These are phyloP conservation scores for Phaeotremella skinneri DNA, from an alignment of 768 basidiomycete species.

Conservation along the genomic window DNA sequence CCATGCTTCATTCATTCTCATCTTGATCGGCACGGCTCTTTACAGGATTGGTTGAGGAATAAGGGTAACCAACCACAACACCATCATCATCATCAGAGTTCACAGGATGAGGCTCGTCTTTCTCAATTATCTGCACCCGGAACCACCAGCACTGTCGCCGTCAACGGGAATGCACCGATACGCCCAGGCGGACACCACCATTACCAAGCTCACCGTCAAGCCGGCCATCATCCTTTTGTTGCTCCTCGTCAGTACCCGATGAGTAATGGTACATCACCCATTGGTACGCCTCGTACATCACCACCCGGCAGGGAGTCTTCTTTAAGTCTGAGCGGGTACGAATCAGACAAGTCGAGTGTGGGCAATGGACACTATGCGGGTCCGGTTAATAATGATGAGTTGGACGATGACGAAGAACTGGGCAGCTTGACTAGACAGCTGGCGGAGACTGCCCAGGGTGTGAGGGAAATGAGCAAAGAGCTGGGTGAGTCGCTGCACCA, in stretches of 20 bases:
- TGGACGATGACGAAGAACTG: constrained; percentile 64
- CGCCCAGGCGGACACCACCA: not conserved
- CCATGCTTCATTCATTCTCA: constrained; percentile 93
- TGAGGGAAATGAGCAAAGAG: constrained; percentile 98
- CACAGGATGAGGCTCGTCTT: not conserved
- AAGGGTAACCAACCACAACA: constrained; percentile 40
- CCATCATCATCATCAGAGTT: not conserved
- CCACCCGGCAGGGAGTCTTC: constrained; percentile 15
- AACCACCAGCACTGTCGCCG: not conserved
- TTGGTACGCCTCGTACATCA: constrained; percentile 19
- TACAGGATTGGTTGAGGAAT: constrained; percentile 68
- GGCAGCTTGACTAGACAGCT: constrained; percentile 84
- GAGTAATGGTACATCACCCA: constrained; percentile 23
- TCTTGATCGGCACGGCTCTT: constrained; percentile 75
- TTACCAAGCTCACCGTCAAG: not conserved
- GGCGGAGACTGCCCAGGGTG: constrained; percentile 94
- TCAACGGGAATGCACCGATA: not conserved
- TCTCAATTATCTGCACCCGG: not conserved
- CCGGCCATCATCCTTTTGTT: constrained; percentile 1
- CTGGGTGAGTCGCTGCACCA: constrained; percentile 65
- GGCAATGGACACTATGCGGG: constrained; percentile 29
- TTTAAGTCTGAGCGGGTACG: constrained; percentile 28
- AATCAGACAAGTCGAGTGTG: constrained; percentile 37
- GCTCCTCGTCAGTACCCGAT: constrained; percentile 12
- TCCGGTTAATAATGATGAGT: constrained; percentile 40